Base-by-base conservation (phyloP, 1,284 basidiomycete species). In the Fomitopsis betulina region DNA sequence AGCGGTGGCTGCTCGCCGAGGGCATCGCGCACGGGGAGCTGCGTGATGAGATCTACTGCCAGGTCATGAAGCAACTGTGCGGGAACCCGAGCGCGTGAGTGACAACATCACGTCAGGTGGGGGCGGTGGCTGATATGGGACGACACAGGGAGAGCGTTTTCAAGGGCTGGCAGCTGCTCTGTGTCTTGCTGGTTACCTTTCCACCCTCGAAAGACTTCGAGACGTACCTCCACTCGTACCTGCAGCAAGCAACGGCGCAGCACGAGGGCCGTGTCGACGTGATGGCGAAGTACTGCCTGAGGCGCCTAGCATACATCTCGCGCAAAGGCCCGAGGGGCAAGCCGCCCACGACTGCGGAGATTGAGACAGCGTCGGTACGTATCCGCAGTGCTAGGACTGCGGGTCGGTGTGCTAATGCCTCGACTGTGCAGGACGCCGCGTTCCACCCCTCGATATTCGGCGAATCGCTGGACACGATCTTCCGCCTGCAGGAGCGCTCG, bases 381-480 rank as follows among this genome's bases (percentile, higher is more conserved):
- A 15, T 37, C 32, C 45, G 45, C 37, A 38, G 54, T 57, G 42
- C 58, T 27, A 23, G 12, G 1, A 10, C 25, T 42, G 13, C 49
- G 54, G 30, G 58, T 17, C 19, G 30, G 38, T 57, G 5, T 30
- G 10, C 19, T 30, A 45, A n/a, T 30, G 47, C 9, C 40, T 43
- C 9, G 32, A 50, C 3, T 40, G 49, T 61, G 21, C 65, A 91
- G 85, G 93, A 95, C 67, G 92, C 93, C 30, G 94, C 94, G 1
- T 97, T 96, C 75, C 91, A 94, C 65, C 93, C 94, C 0, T 94
- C 91, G 1, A 94, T 92, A 0, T 97, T 96, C 68, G 93, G 93
- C 47, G 93, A 95, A 75, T 87, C 90, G 0, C 78, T 97, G 9
- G 88, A 91, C 62, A 86, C 86, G 21, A 88, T 93, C 62, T 89